These are phyloP conservation scores for Seiridium unicorne DNA, from an alignment of 2,329 filamentous ascomycete genomes.

Conservation along the genomic window DNA sequence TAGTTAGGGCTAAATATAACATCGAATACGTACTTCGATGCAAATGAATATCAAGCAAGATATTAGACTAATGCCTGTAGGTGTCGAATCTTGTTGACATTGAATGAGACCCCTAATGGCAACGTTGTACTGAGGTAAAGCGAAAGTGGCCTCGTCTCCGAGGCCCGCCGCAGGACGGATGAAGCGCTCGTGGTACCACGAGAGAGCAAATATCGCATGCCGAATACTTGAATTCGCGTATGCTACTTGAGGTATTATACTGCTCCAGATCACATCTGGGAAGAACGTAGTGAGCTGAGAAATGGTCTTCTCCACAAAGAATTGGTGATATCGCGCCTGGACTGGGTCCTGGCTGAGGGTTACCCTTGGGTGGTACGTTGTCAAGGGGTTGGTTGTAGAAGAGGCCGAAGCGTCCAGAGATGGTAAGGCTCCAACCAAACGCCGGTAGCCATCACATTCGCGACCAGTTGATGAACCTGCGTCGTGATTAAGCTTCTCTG, in stretches of 20 bases:
- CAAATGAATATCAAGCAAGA: background rate
- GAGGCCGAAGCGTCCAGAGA: background rate
- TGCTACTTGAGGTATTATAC: background rate
- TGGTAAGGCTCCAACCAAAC: background rate
- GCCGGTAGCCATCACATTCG: background rate
- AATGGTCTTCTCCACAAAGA: background rate
- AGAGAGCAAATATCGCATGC: background rate
- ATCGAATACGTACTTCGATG: background rate
- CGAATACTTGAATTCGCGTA: background rate
- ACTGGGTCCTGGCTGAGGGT: background rate
- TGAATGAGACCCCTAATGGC: background rate
- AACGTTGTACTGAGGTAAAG: background rate
- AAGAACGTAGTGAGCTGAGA: background rate
- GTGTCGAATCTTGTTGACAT: background rate
- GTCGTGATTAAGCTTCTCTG: background rate
- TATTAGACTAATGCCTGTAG: background rate
- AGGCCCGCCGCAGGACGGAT: background rate
- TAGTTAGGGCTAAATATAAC: background rate
- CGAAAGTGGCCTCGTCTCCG: background rate
- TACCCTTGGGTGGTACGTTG: background rate
- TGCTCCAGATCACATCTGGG: background rate
- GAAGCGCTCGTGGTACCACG: background rate
- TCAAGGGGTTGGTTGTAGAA: background rate
- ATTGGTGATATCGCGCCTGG: background rate
- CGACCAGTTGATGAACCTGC: background rate